phyloP scores from a whole-genome alignment of 768 basidiomycete genomes.

The Saitozyma sp. region DNA sequence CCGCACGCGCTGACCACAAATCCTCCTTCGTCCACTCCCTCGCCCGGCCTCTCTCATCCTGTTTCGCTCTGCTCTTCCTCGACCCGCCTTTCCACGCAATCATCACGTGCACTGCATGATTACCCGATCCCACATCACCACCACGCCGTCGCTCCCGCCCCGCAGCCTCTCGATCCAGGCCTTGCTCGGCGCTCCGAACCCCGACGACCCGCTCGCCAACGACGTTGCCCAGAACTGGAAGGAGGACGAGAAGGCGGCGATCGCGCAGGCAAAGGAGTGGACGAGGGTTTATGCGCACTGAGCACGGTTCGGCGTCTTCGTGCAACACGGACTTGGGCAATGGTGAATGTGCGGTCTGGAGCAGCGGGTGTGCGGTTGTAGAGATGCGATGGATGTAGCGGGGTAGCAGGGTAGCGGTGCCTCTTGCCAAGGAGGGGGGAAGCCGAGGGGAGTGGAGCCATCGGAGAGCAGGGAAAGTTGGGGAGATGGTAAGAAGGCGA shows the following conservation, averaged over 20 bases:
- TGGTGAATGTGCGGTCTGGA: too few relatives aligned
- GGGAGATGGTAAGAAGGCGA: too few relatives aligned
- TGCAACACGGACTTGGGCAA: too few relatives aligned
- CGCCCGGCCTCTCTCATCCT: neutral
- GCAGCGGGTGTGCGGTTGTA: too few relatives aligned
- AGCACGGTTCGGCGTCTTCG: neutral
- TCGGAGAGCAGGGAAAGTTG: too few relatives aligned
- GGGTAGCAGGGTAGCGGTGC: too few relatives aligned
- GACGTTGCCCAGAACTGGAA: constrained; percentile 92
- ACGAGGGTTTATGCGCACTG: constrained; percentile 76
- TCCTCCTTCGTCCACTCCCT: neutral
- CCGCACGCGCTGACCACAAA: neutral
- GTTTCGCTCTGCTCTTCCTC: neutral
- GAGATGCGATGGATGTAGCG: too few relatives aligned
- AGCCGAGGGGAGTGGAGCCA: too few relatives aligned
- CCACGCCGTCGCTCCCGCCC: neutral
- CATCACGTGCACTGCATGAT: neutral
- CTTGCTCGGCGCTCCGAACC: constrained; percentile 92
- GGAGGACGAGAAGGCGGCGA: constrained; percentile 90
- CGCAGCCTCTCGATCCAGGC: constrained; percentile 85
- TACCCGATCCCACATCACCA: neutral
- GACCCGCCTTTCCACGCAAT: neutral
- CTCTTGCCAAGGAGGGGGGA: too few relatives aligned
- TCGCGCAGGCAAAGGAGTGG: constrained; percentile 91
- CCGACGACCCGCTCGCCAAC: constrained; percentile 56